phyloP scores from a whole-genome alignment of 2,329 filamentous ascomycete genomes.

The Pseudogymnoascus verrucosus region DNA sequence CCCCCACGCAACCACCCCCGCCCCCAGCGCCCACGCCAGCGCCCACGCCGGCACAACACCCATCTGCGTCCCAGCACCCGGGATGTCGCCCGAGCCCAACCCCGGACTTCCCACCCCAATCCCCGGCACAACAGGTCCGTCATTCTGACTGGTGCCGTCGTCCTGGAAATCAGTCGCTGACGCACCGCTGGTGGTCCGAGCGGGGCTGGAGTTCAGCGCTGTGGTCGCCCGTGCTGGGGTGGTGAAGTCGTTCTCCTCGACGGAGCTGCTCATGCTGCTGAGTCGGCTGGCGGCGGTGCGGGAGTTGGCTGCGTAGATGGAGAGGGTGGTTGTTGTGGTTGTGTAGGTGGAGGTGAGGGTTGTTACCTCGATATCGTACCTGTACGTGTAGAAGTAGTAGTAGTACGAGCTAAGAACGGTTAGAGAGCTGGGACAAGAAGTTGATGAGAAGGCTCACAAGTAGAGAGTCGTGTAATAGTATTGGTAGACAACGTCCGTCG shows the following conservation, averaged over 20 bases:
- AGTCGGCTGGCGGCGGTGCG: not conserved
- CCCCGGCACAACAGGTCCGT: not conserved
- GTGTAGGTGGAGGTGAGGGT: constrained; percentile 1
- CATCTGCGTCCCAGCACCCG: not conserved
- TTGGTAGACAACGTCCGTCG: not conserved
- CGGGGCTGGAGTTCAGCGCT: not conserved
- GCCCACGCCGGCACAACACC: not conserved
- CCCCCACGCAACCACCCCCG: not conserved
- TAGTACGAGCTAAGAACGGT: not conserved
- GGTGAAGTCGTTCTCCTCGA: not conserved
- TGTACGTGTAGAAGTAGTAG: not conserved
- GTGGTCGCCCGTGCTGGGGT: not conserved
- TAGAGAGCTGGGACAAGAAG: not conserved
- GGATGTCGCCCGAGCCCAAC: not conserved
- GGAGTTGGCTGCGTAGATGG: not conserved
- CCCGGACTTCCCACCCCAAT: not conserved
- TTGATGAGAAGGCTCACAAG: not conserved
- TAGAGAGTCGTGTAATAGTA: constrained; percentile 1
- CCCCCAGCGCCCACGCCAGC: not conserved
- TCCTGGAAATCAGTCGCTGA: not conserved
- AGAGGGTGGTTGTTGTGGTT: not conserved
- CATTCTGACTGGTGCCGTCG: not conserved
- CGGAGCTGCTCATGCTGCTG: not conserved
- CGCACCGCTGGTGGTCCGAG: not conserved
- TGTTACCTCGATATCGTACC: not conserved